Evolutionary conservation across 148 eudicot species (phyloP).

Genomic region (Persicaria tinctoria): DNA sequence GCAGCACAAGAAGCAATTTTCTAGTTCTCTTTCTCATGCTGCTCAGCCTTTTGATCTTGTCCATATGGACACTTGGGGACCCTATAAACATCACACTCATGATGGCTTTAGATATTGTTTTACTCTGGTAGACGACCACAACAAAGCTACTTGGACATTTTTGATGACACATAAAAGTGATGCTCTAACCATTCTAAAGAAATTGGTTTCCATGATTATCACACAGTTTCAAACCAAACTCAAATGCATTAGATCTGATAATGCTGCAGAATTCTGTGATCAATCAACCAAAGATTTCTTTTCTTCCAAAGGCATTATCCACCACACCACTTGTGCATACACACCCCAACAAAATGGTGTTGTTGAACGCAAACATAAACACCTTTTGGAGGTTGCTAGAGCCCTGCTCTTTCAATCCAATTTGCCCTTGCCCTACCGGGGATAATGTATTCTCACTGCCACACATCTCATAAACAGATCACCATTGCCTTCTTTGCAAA

Average conservation of each 20-base stretch:
- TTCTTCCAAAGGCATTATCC: background rate
- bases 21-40: background rate
- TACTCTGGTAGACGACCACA: background rate
- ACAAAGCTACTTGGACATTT: background rate
- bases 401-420: slow-evolving; percentile 1
- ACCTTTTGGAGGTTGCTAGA: background rate
- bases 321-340: slow-evolving; percentile 4
- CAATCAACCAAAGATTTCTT: background rate
- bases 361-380: background rate
- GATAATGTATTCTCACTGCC: background rate
- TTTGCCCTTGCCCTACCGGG: background rate
- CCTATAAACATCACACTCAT: background rate
- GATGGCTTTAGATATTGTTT: background rate
- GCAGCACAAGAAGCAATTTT: background rate
- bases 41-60: background rate
- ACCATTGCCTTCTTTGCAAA: background rate
- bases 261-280: background rate
- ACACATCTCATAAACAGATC: background rate
- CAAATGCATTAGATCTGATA: background rate
- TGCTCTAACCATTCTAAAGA: background rate
- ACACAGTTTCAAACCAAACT: background rate
- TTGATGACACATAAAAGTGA: too few relatives aligned
- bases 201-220: background rate
- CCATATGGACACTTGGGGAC: background rate
- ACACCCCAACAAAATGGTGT: slow-evolving; percentile 11